Percentiles rank a stretch among this genome's conserved stretches.
phyloP scores from a whole-genome alignment of 306 rosid genomes.

The Lupinus albus region DNA sequence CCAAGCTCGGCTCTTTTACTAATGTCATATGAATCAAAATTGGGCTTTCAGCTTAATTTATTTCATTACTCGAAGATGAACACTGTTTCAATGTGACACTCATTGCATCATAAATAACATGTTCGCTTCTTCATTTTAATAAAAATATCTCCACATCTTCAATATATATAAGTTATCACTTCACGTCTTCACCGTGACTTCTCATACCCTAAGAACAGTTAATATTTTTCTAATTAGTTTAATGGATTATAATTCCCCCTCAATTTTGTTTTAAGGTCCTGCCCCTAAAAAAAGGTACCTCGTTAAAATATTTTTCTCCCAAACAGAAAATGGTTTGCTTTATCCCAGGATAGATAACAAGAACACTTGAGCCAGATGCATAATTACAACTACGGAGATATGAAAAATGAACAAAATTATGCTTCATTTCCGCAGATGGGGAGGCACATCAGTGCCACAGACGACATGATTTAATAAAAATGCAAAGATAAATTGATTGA shows the following conservation, averaged over 20 bases:
- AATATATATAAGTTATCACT: neutral
- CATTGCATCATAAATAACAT: conserved; percentile 14
- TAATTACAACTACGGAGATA: neutral
- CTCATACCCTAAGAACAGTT: conserved; percentile 5
- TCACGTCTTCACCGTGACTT: neutral
- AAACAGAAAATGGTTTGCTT: neutral
- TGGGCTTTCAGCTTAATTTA: conserved; percentile 2
- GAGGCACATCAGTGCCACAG: neutral
- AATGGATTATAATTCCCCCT: neutral
- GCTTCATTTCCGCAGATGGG: conserved; percentile 1
- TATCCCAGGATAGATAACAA: conserved; percentile 23
- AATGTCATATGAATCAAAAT: neutral
- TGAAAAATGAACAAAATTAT: neutral
- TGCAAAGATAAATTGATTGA: conserved; percentile 18
- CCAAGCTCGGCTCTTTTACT: conserved; percentile 4
- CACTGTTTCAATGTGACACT: neutral
- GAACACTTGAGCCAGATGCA: neutral
- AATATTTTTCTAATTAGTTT: neutral
- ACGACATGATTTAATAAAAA: neutral
- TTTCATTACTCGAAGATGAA: neutral
- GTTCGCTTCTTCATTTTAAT: neutral
- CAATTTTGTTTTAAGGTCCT: neutral
- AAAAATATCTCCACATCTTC: neutral
- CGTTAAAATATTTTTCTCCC: neutral
- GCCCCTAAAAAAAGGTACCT: neutral